Evolutionary conservation across 768 basidiomycete species (phyloP), one percentile per base, ranked within the genome.

Genomic region (Russula lepida): DNA sequence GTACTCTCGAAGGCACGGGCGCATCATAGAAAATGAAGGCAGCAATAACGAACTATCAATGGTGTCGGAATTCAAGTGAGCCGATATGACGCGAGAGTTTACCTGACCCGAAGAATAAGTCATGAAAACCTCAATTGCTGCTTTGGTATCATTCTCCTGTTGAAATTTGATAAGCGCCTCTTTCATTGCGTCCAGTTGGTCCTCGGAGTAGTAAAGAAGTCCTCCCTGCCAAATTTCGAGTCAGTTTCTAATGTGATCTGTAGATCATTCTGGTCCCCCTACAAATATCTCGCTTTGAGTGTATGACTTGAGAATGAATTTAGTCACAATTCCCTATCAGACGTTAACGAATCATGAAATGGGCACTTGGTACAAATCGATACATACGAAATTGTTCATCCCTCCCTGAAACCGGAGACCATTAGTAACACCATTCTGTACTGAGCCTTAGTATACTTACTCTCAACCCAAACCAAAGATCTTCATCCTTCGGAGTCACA

Each of bases 271-370:
- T 27, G 25, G 25, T n/a, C n/a, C 1, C 35, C 43, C 37, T 5
- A 59, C 58, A 33, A 44, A 68, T 73, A 77, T 0, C 78, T 74
- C 17, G 9, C 19, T 6, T 41, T 54, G 52, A 7, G 52, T 37
- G 27, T 12, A 7, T 15, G 25, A 39, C 60, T 76, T 76, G 21
- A 57, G 9, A 21, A 41, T 49, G 19, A 61, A 57, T 13, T 48
- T 61, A 1, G 60, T 61, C 19, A 61, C 60, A 39, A 61, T 50
- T 21, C 60, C 60, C 54, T 60, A 30, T 43, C 17, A 41, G 8
- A 25, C 8, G n/a, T 50, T 9, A 50, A 32, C 4, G 32, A 21
- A 4, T 1, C 30, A 32, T 21, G 49, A 50, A 50, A 9, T 30
- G 7, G 7, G 27, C 30, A 28, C 49, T 30, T 19, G 28, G 6